Percentiles rank a stretch among this genome's conserved stretches.
phyloP scores from a whole-genome alignment of 257 asterid species.

The Datura wrightii region DNA sequence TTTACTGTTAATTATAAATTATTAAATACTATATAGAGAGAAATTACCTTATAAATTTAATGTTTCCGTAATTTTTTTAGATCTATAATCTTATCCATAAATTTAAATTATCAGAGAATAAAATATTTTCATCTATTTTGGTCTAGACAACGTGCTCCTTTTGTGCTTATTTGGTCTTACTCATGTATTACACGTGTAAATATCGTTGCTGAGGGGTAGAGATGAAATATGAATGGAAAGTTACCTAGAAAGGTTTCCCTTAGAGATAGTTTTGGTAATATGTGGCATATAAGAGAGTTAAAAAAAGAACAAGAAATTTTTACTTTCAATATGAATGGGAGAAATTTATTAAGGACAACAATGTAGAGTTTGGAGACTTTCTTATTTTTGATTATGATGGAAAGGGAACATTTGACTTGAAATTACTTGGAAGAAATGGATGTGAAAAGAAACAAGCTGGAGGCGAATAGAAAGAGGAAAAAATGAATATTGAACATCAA shows the following conservation, averaged over 20 bases:
- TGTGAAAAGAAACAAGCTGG: constrained; percentile 28
- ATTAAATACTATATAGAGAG: too few species aligned
- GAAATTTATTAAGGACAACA: constrained; percentile 27
- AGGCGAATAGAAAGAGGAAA: background rate
- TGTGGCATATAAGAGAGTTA: constrained; percentile 9
- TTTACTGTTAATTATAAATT: too few species aligned
- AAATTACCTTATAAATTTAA: too few species aligned
- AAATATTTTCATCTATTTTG: too few species aligned
- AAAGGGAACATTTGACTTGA: background rate
- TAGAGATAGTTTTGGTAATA: constrained; percentile 2
- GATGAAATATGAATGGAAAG: too few species aligned
- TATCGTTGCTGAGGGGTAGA: too few species aligned
- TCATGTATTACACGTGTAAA: too few species aligned
- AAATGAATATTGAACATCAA: background rate
- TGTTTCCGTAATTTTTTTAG: too few species aligned
- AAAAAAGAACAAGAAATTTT: background rate
- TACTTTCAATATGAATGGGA: constrained; percentile 24
- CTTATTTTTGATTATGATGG: background rate
- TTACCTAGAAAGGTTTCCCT: background rate
- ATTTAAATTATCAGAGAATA: too few species aligned
- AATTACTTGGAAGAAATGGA: background rate
- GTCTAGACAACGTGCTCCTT: too few species aligned
- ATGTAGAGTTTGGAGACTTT: constrained; percentile 19
- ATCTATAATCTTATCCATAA: too few species aligned
- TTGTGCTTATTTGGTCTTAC: too few species aligned